These are phyloP conservation scores for Calamus simplicifolius DNA, from an alignment of 176 grass and related monocot genomes.

Conservation along the genomic window DNA sequence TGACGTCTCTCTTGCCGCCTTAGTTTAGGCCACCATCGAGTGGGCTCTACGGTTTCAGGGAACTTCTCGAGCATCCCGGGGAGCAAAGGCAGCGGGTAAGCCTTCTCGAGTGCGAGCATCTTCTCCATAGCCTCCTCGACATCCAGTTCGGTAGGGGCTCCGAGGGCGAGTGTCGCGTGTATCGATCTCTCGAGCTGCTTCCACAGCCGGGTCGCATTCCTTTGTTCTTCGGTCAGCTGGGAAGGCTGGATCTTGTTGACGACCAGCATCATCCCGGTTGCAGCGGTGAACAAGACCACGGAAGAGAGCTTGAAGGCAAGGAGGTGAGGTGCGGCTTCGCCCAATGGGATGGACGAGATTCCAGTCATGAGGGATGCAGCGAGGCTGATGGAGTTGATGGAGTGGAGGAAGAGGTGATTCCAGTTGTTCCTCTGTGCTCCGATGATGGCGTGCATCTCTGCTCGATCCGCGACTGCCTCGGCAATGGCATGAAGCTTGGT, in stretches of 20 bases:
- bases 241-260: conserved; percentile 52
- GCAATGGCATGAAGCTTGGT: conserved; percentile 35
- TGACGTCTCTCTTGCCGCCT: not conserved
- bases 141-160: not conserved
- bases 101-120: conserved; percentile 39
- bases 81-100: conserved; percentile 41
- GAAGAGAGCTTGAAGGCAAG: conserved; percentile 28
- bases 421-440: conserved; percentile 52
- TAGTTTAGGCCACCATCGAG: conserved; percentile 46
- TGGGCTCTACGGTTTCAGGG: conserved; percentile 28
- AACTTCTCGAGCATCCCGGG: conserved; percentile 51
- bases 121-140: conserved; percentile 18
- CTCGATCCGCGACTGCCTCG: conserved; percentile 38
- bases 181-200: conserved; percentile 37
- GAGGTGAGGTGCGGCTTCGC: not conserved
- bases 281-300: conserved; percentile 16
- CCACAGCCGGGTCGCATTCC: conserved; percentile 43
- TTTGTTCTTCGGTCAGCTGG: conserved; percentile 64
- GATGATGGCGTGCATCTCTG: conserved; percentile 64
- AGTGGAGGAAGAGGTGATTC: conserved; percentile 68
- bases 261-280: conserved; percentile 24
- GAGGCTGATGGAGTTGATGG: conserved; percentile 47
- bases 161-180: not conserved
- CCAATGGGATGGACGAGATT: conserved; percentile 9
- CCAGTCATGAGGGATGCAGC: conserved; percentile 30